phyloP scores from a whole-genome alignment of 106 monocot species.

The Acorus calamus region DNA sequence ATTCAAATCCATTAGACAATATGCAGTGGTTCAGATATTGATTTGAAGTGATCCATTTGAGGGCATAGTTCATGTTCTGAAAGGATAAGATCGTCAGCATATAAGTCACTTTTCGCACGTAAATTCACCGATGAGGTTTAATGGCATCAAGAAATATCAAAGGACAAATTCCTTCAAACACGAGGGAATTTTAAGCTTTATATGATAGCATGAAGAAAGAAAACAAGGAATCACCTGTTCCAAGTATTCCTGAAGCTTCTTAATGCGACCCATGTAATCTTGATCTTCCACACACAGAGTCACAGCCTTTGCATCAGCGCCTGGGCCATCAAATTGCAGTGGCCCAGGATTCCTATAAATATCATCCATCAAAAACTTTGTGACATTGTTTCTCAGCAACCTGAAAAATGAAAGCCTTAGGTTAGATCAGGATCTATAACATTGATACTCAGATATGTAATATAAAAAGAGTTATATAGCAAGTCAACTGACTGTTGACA shows the following conservation, averaged over 20 bases:
- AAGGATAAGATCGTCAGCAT: too few species aligned
- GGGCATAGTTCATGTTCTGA: too few species aligned
- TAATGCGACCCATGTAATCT: conserved; percentile 97
- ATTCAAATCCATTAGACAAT: too few species aligned
- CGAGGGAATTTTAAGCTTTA: not conserved
- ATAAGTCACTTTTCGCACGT: too few species aligned
- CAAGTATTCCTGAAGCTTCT: conserved; percentile 68
- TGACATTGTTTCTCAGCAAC: conserved; percentile 55
- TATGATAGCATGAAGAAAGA: not conserved
- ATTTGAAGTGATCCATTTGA: too few species aligned
- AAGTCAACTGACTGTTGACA: too few species aligned
- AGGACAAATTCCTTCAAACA: not conserved
- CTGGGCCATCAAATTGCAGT: conserved; percentile 75
- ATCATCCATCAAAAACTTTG: conserved; percentile 68
- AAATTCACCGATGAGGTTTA: too few species aligned
- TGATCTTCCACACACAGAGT: conserved; percentile 81
- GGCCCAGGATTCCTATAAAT: conserved; percentile 88
- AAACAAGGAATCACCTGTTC: conserved; percentile 47
- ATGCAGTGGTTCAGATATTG: too few species aligned
- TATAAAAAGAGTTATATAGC: too few species aligned
- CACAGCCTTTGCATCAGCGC: conserved; percentile 58
- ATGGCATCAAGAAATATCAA: not conserved
- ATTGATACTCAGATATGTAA: too few species aligned
- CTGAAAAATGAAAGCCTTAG: conserved; percentile 18
- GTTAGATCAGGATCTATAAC: too few species aligned